Percentiles rank a stretch among this genome's conserved stretches.
phyloP scores from a whole-genome alignment of 2,329 filamentous ascomycete species.

The Aspergillus felis region DNA sequence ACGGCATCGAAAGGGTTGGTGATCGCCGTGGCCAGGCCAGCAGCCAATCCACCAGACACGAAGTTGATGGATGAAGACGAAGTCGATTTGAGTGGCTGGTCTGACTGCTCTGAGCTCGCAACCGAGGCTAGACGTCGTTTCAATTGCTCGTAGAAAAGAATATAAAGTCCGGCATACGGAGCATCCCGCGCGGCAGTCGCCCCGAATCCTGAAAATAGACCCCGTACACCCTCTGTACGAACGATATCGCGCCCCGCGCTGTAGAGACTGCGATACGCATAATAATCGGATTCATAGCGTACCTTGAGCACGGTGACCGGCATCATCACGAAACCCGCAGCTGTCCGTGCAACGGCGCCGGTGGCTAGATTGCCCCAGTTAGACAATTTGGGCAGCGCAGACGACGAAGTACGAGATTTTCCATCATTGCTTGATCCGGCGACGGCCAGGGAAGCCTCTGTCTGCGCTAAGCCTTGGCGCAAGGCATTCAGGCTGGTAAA shows the following conservation, averaged over 20 bases:
- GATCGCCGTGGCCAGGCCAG: conserved; percentile 75
- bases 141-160: conserved; percentile 77
- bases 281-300: conserved; percentile 85
- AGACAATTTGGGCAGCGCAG: conserved; percentile 74
- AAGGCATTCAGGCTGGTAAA: conserved; percentile 84
- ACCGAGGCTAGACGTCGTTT: conserved; percentile 34
- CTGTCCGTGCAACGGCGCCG: conserved; percentile 76
- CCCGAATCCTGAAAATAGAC: conserved; percentile 91
- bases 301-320: conserved; percentile 96
- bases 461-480: conserved; percentile 60
- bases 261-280: conserved; percentile 73
- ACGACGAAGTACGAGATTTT: conserved; percentile 47
- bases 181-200: conserved; percentile 90
- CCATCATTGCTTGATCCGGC: conserved; percentile 24
- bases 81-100: conserved; percentile 15
- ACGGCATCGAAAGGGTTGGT: conserved; percentile 97
- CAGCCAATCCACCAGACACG: conserved; percentile 73
- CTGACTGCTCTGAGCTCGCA: conserved; percentile 13
- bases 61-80: conserved; percentile 69
- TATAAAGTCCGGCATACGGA: conserved; percentile 94
- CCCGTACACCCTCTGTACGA: conserved; percentile 66
- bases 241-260: conserved; percentile 72
- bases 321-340: conserved; percentile 89
- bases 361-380: conserved; percentile 82
- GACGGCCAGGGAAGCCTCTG: conserved; percentile 39